These are phyloP conservation scores for Camelina hispida DNA, from an alignment of 345 rosid species.

Conservation along the genomic window DNA sequence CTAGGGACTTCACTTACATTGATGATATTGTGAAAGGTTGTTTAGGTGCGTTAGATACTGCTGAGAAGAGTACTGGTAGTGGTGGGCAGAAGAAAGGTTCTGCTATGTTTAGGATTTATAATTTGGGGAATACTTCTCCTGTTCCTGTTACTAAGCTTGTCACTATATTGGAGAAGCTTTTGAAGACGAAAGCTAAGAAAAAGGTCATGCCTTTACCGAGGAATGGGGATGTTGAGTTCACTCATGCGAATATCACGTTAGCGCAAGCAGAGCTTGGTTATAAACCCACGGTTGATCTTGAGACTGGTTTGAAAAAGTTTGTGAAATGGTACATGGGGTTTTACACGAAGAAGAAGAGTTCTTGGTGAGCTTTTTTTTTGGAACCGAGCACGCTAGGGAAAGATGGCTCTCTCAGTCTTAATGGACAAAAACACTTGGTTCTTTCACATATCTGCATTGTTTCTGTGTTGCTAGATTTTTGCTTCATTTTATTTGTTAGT, in stretches of 20 bases:
- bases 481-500: slow-evolving; percentile 42
- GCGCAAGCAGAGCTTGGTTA: slow-evolving; percentile 63
- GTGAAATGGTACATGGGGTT: slow-evolving; percentile 70
- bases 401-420: not conserved
- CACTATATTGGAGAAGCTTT: slow-evolving; percentile 62
- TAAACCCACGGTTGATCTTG: slow-evolving; percentile 64
- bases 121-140: slow-evolving; percentile 70
- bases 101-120: slow-evolving; percentile 61
- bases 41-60: slow-evolving; percentile 65
- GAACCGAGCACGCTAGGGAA: slow-evolving; percentile 26
- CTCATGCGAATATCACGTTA: slow-evolving; percentile 64
- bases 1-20: slow-evolving; percentile 73
- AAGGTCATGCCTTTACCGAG: slow-evolving; percentile 63
- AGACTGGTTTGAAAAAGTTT: slow-evolving; percentile 71
- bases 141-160: slow-evolving; percentile 64
- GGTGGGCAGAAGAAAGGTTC: slow-evolving; percentile 70
- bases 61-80: slow-evolving; percentile 72
- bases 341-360: slow-evolving; percentile 56
- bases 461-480: slow-evolving; percentile 38
- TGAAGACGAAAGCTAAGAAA: slow-evolving; percentile 66
- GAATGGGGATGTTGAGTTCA: slow-evolving; percentile 75
- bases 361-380: slow-evolving; percentile 39
- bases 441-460: slow-evolving; percentile 36
- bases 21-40: slow-evolving; percentile 77
- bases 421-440: slow-evolving; percentile 23